Base-by-base conservation (phyloP, 2,329 filamentous ascomycete species). In the Aspergillus sp. region DNA sequence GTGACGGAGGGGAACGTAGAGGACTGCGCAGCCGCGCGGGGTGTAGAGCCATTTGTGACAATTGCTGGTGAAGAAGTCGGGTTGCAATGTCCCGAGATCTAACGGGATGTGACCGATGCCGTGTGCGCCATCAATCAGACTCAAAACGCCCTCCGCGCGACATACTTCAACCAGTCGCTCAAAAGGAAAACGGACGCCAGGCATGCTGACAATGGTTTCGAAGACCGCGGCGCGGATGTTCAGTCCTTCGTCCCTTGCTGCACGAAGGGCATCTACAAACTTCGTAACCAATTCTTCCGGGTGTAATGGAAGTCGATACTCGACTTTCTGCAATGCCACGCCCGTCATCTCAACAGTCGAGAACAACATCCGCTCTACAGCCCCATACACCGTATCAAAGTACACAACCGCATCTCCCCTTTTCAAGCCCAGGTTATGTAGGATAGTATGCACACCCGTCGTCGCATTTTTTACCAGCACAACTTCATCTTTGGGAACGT, bases 41-140 rank as follows among this genome's bases (percentile, higher is more conserved):
- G 82, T 80, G 60, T 82, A 84, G 6, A 96, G 81, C 91, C 91
- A 97, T 67, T 95, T 95, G 73, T 95, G 88, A 58, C 83, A 88
- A 65, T 96, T 96, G 47, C 78, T 85, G 12, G 91, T 79, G 61
- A 94, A 88, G 70, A 95, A 96, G 66, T 96, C 90, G 0, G 89
- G 84, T 53, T 90, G 80, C 2, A 90, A 70, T 3, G 69, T 65
- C 0, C 63, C 54, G 12, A 96, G 69, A 65, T 94, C 80, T 6
- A 96, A 66, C 1, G 78, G 74, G 6, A 95, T 76, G 67, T 93
- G 85, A 2, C 91, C 91, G 20, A 95, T 71, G 1, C 85, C 85
- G 67, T 97, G 91, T 0, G 91, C 91, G 13, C 81, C 90, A 63
- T 97, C 91, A 33, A 96, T 74, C 17, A 88, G 72, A 57, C 85